Evolutionary conservation across 345 rosid species (phyloP).

Genomic region (Erysimum cheiranthoides): DNA sequence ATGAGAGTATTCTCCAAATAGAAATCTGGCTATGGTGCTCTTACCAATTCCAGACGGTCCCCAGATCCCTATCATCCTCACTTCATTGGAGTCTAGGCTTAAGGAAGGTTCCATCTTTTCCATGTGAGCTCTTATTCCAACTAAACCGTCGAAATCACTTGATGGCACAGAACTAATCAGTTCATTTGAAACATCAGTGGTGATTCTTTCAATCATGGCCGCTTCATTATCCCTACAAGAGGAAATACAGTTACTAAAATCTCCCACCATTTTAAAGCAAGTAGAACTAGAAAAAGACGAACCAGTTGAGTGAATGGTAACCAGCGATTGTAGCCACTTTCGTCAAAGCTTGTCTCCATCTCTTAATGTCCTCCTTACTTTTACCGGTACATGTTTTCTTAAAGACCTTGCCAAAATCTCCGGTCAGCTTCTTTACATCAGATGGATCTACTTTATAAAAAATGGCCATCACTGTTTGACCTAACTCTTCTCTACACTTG

Average conservation of each 20-base stretch:
- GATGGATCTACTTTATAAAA: neutral
- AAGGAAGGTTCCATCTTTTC: neutral
- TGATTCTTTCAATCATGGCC: conserved; percentile 28
- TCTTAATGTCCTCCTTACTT: neutral
- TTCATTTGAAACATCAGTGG: conserved; percentile 5
- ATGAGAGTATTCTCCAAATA: neutral
- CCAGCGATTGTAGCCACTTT: conserved; percentile 9
- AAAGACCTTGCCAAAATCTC: neutral
- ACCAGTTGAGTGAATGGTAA: conserved; percentile 2
- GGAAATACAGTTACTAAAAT: neutral
- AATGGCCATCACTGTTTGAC: neutral
- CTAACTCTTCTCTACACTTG: neutral
- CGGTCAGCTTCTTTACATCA: neutral
- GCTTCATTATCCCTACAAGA: conserved; percentile 21
- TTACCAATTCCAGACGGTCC: conserved; percentile 47
- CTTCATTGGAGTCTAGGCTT: neutral
- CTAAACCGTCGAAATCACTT: neutral
- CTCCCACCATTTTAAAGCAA: neutral
- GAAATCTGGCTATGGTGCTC: conserved; percentile 48
- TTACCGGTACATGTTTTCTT: neutral
- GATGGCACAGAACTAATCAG: neutral
- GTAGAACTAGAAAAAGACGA: neutral
- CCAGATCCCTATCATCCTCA: conserved; percentile 47
- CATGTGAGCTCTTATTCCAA: conserved; percentile 44
- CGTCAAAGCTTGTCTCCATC: neutral